Evolutionary conservation across 2,329 filamentous ascomycete genomes (phyloP).

Genomic region (Aspergillus bombycis): DNA sequence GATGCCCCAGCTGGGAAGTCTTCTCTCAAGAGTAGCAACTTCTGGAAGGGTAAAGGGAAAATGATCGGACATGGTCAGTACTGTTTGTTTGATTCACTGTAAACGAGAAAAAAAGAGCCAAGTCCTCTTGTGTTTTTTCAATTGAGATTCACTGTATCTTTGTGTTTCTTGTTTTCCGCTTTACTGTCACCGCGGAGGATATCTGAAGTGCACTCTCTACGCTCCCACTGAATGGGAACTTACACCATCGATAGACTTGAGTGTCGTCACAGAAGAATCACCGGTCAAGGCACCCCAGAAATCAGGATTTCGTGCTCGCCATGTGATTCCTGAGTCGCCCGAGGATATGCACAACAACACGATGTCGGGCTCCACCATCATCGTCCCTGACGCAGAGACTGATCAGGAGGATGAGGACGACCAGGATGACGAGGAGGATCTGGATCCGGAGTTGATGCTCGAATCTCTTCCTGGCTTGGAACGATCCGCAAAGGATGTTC

Average conservation of each 20-base stretch:
- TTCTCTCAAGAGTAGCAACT: neutral
- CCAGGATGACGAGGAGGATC: slow-evolving; percentile 10
- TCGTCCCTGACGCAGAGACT: slow-evolving; percentile 31
- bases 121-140: neutral
- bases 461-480: slow-evolving; percentile 45
- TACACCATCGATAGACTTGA: slow-evolving; percentile 16
- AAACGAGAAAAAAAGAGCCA: neutral
- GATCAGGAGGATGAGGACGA: slow-evolving; percentile 14
- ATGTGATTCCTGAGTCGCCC: slow-evolving; percentile 27
- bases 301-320: slow-evolving; percentile 11
- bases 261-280: slow-evolving; percentile 25
- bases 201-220: neutral
- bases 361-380: slow-evolving; percentile 33
- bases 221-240: neutral
- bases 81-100: neutral
- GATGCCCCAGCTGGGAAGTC: slow-evolving; percentile 2
- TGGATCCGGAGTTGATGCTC: slow-evolving; percentile 41
- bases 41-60: slow-evolving; percentile 7
- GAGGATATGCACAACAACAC: slow-evolving; percentile 38
- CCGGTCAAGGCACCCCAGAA: slow-evolving; percentile 15
- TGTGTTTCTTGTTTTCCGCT: neutral
- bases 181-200: neutral
- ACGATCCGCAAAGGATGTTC: slow-evolving; percentile 33
- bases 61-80: slow-evolving; percentile 8
- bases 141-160: neutral